Conservation (phyloP, 1,284 basidiomycete genomes). For the Ceratorhiza oryzae-sativae region DNA sequence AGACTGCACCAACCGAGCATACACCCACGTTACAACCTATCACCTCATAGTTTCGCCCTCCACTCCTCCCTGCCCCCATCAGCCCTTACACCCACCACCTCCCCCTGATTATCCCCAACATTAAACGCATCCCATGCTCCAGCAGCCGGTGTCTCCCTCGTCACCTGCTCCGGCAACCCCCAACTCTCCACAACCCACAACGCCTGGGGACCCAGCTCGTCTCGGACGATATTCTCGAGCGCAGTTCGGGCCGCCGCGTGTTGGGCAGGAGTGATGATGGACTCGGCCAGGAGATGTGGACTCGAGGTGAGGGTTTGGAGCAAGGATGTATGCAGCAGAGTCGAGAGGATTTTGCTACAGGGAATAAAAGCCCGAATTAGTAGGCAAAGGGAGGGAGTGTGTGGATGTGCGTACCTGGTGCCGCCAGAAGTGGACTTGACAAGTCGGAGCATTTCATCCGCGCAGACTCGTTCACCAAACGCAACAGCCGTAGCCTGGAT, state of each 20-base stretch:
- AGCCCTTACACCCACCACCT: conserved; percentile 7
- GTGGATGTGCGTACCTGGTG: conserved; percentile 20
- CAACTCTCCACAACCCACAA: conserved; percentile 36
- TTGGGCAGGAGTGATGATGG: conserved; percentile 35
- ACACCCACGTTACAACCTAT: too few species aligned
- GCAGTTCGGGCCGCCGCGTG: conserved; percentile 1
- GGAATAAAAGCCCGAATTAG: not conserved
- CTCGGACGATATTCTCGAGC: conserved; percentile 35
- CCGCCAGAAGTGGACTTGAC: conserved; percentile 32
- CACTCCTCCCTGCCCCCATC: conserved; percentile 21
- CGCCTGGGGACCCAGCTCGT: conserved; percentile 36
- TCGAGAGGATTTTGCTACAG: conserved; percentile 27
- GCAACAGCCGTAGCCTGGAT: conserved; percentile 39
- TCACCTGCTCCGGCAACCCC: conserved; percentile 41
- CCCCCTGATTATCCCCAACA: conserved; percentile 31
- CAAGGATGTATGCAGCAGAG: conserved; percentile 28
- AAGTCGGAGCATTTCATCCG: conserved; percentile 32
- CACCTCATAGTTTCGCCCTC: conserved; percentile 34
- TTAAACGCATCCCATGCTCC: conserved; percentile 39
- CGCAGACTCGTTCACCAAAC: conserved; percentile 35
- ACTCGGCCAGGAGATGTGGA: conserved; percentile 20
- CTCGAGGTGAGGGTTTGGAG: conserved; percentile 34
- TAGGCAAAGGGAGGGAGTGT: too few species aligned
- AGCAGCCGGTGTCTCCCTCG: conserved; percentile 40
- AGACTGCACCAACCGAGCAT: too few species aligned